Evolutionary conservation across 73 alveolate species (phyloP).

Genomic region (Paramecium tetraurelia): DNA sequence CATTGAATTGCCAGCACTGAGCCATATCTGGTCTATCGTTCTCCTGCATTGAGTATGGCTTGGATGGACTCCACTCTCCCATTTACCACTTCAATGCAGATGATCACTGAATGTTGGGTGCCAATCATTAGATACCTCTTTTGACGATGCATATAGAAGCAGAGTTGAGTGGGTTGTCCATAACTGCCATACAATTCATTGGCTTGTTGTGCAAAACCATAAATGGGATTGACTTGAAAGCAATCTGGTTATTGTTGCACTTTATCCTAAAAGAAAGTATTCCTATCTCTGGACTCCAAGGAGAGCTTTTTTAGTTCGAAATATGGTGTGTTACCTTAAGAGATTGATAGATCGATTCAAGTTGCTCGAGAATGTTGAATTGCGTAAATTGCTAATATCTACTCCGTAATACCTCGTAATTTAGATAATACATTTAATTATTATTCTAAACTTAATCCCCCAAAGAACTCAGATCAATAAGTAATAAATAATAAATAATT

Average conservation of each 20-base stretch:
- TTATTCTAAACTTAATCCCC: not conserved
- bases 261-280: not conserved
- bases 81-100: not conserved
- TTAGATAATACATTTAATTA: constrained; percentile 17
- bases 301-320: not conserved
- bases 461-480: not conserved
- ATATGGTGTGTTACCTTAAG: not conserved
- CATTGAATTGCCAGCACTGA: not conserved
- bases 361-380: not conserved
- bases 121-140: not conserved
- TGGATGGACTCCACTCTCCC: constrained; percentile 10
- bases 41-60: constrained; percentile 14
- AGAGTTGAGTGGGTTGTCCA: constrained; percentile 7
- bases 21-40: not conserved
- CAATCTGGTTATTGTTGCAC: constrained; percentile 24
- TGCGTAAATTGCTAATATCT: not conserved
- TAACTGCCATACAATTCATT: not conserved
- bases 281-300: not conserved
- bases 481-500: not conserved
- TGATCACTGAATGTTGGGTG: not conserved
- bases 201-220: not conserved
- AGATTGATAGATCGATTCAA: not conserved
- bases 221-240: not conserved
- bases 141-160: not conserved
- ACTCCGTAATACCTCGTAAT: not conserved